phyloP scores from a whole-genome alignment of 2,329 filamentous ascomycete genomes.

The Ampelomyces quisqualis region DNA sequence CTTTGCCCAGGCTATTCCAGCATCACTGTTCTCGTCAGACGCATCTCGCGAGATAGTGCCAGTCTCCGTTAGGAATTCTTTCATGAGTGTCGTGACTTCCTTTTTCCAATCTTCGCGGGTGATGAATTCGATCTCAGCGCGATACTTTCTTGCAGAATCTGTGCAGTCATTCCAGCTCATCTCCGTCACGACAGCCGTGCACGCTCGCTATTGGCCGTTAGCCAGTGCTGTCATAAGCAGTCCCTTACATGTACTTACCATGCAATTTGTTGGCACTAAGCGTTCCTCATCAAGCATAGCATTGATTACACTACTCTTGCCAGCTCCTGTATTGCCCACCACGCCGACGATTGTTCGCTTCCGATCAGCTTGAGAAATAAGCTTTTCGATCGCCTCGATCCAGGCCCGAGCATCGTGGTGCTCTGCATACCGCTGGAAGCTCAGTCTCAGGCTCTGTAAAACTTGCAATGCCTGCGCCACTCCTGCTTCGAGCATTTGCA shows the following conservation, averaged over 20 bases:
- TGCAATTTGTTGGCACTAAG: slow-evolving; percentile 58
- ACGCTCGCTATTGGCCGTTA: too few species aligned
- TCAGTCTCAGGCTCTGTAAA: slow-evolving; percentile 37
- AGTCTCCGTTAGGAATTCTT: slow-evolving; percentile 50
- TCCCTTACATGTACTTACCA: too few species aligned
- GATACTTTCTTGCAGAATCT: slow-evolving; percentile 47
- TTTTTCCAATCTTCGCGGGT: slow-evolving; percentile 53
- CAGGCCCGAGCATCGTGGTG: slow-evolving; percentile 44
- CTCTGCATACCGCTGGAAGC: slow-evolving; percentile 27
- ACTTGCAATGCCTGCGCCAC: slow-evolving; percentile 43
- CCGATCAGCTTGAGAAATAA: slow-evolving; percentile 44
- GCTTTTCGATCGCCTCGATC: slow-evolving; percentile 46
- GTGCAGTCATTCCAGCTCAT: slow-evolving; percentile 57
- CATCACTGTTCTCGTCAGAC: slow-evolving; percentile 49
- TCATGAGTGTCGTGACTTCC: slow-evolving; percentile 53
- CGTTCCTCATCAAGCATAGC: slow-evolving; percentile 63
- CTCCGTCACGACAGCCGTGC: slow-evolving; percentile 63
- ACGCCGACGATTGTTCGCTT: slow-evolving; percentile 58
- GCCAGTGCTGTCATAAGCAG: too few species aligned
- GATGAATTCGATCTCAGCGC: slow-evolving; percentile 62
- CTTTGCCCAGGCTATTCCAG: slow-evolving; percentile 53
- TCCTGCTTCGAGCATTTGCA: slow-evolving; percentile 44
- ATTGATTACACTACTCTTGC: slow-evolving; percentile 65
- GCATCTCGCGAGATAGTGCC: slow-evolving; percentile 45
- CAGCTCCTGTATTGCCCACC: slow-evolving; percentile 62